phyloP scores from a whole-genome alignment of 2,329 filamentous ascomycete genomes.

The Xylaria sp. region DNA sequence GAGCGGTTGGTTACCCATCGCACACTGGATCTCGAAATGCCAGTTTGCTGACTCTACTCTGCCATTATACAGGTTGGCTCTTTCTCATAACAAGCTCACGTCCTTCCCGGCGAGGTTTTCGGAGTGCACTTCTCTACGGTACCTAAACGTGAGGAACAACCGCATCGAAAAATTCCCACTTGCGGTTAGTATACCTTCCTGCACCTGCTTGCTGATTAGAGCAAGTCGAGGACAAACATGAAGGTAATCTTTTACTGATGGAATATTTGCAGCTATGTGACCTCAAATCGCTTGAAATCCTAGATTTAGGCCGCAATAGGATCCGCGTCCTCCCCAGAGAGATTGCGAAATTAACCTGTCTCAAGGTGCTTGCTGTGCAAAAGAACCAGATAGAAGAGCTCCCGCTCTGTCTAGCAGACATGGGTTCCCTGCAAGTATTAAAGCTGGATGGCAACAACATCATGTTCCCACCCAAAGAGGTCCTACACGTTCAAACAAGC shows the following conservation, averaged over 20 bases:
- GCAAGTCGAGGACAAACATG: conserved; percentile 11
- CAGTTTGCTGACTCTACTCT: conserved; percentile 38
- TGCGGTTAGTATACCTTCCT: conserved; percentile 55
- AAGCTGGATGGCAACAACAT: conserved; percentile 92
- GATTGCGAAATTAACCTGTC: conserved; percentile 80
- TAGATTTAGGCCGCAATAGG: conserved; percentile 91
- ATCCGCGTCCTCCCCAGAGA: conserved; percentile 80
- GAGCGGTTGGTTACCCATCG: conserved; percentile 66
- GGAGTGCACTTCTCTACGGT: conserved; percentile 80
- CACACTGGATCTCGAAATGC: background rate
- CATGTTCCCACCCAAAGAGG: conserved; percentile 78
- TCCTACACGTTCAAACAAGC: conserved; percentile 67
- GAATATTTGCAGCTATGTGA: conserved; percentile 75
- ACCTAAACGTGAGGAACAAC: conserved; percentile 83
- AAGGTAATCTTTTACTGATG: conserved; percentile 37
- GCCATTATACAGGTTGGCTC: conserved; percentile 67
- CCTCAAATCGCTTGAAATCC: conserved; percentile 86
- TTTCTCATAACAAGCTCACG: conserved; percentile 81
- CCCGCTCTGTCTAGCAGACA: conserved; percentile 85
- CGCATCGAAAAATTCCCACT: conserved; percentile 71
- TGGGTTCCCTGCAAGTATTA: conserved; percentile 87
- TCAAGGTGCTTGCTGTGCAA: conserved; percentile 89
- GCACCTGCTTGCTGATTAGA: conserved; percentile 25
- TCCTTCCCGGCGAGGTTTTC: conserved; percentile 76
- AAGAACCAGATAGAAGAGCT: conserved; percentile 88